A percentile compares a stretch with the other conserved stretches of the same genome.
Evolutionary conservation across 2,329 filamentous ascomycete species (phyloP).

Genomic region (Atkinsonella hypoxylon): DNA sequence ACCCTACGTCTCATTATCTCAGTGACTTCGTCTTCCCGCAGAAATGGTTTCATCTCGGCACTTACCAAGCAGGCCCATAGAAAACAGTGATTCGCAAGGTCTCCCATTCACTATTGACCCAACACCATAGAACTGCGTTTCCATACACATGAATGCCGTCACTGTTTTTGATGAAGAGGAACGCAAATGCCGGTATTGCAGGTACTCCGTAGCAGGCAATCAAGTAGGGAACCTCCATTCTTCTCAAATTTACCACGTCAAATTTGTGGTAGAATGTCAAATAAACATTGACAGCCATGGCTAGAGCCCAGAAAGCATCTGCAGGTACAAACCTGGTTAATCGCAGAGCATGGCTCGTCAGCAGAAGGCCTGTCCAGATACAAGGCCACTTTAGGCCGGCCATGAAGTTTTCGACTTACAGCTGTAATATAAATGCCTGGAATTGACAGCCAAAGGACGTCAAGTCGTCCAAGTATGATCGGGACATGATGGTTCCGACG

Average conservation of each 20-base stretch:
- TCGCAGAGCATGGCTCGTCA: too few relatives aligned
- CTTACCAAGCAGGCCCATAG: not conserved
- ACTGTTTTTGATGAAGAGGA: conserved; percentile 44
- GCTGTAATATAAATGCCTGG: conserved; percentile 62
- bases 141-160: conserved; percentile 43
- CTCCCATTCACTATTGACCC: not conserved
- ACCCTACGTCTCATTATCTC: not conserved
- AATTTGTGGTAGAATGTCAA: conserved; percentile 64
- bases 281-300: conserved; percentile 72
- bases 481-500: conserved; percentile 54
- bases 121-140: not conserved
- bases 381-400: too few relatives aligned
- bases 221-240: conserved; percentile 56
- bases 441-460: conserved; percentile 43
- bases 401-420: conserved; percentile 34
- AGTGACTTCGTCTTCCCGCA: not conserved
- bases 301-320: conserved; percentile 60
- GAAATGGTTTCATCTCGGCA: not conserved
- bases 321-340: conserved; percentile 58
- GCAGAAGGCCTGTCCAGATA: too few relatives aligned
- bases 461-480: conserved; percentile 35
- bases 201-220: conserved; percentile 57
- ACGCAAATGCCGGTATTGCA: conserved; percentile 50
- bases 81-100: not conserved
- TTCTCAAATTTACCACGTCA: conserved; percentile 46